Conservation (phyloP, 345 rosid species). For the Murraya paniculata region DNA sequence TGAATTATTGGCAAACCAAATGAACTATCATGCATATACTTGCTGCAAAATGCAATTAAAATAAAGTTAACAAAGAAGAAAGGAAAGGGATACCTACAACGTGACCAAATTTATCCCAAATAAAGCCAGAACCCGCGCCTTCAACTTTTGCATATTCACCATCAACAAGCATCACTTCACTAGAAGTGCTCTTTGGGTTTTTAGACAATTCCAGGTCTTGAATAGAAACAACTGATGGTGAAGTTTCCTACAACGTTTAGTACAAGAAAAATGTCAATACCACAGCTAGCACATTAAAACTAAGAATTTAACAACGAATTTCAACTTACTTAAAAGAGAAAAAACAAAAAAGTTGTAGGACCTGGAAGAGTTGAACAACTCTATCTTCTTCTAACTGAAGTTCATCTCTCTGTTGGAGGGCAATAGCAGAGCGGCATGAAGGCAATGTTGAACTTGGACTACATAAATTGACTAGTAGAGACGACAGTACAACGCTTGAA, state of each 20-base stretch:
- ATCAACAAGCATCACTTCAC: slow-evolving; percentile 21
- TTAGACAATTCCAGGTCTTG: slow-evolving; percentile 65
- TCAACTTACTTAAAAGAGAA: background rate
- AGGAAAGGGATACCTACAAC: slow-evolving; percentile 50
- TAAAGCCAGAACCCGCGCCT: slow-evolving; percentile 92
- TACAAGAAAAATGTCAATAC: background rate
- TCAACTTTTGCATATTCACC: slow-evolving; percentile 61
- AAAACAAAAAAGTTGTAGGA: slow-evolving; percentile 7
- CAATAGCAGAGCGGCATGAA: slow-evolving; percentile 39
- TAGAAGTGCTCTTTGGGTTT: slow-evolving; percentile 30
- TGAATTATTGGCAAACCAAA: background rate
- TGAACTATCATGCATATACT: background rate
- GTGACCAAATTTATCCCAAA: slow-evolving; percentile 96
- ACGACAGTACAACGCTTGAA: slow-evolving; percentile 34
- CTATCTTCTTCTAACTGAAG: slow-evolving; percentile 71
- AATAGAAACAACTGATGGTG: slow-evolving; percentile 73
- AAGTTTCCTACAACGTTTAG: slow-evolving; percentile 43
- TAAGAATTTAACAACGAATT: background rate
- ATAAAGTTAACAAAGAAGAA: background rate
- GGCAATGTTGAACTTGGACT: slow-evolving; percentile 8
- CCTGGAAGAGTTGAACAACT: slow-evolving; percentile 73
- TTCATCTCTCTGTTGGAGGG: slow-evolving; percentile 47
- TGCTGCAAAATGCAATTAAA: background rate
- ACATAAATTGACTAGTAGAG: slow-evolving; percentile 34
- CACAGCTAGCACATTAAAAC: background rate